Evolutionary conservation across 306 rosid species (phyloP), one percentile per base, ranked within the genome.

Genomic region (Cotoneaster glaucophyllus): DNA sequence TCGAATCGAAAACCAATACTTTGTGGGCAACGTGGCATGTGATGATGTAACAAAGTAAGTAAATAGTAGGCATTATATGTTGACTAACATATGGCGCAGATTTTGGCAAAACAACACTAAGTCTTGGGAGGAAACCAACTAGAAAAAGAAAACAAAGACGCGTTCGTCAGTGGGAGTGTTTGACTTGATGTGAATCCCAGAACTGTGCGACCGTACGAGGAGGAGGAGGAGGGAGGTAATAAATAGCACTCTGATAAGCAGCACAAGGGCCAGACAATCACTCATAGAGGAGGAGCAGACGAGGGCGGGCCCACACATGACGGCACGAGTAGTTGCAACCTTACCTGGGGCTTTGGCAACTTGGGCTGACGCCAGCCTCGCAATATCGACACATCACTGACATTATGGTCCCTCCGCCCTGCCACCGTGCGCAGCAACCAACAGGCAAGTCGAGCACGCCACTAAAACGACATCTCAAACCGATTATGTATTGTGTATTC

Each of bases 311-410:
- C 75, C 71, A 45, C 58, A 12, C 28, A 25, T 25, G 76, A 62
- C 44, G 80, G 45, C 64, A 31, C 61, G 5, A 53, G 66, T 44
- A 4, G 71, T 21, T 78, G 77, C 62, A 74, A 56, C 68, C n/a
- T n/a, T n/a, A n/a, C n/a, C 79, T 74, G 75, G 83, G 67, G 71
- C 31, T 79, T 62, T 15, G 22, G 24, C 22, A 64, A 17, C 25
- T 37, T 31, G 15, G 8, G 6, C 59, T 58, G 67, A 78, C 4
- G 77, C 82, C 80, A 82, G 76, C 78, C 73, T 69, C 26, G 82
- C 69, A 74, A 74, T 65, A 73, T 74, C 48, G 32, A 59, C 76
- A 11, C 71, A 52, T 59, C 70, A 64, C 39, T 56, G 69, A 37
- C 61, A 15, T 50, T 50, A 74, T 39, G 80, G 81, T 78, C 57